phyloP scores from a whole-genome alignment of 805 yeast species.

The Teunomyces tritomae region DNA sequence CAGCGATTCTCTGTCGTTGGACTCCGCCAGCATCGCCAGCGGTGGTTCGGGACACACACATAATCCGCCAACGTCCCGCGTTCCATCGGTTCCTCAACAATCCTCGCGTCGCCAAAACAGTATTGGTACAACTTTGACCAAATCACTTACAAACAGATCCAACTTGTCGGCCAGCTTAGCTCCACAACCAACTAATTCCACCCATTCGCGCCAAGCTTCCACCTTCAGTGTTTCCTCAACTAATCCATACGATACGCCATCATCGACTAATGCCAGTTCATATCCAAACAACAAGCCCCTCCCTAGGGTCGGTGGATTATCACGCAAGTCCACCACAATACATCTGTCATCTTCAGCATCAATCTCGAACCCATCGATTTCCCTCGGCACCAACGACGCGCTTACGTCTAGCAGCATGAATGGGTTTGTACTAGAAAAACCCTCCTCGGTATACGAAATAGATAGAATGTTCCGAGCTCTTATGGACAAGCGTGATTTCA shows the following conservation, averaged over 20 bases:
- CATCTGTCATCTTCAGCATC: background rate
- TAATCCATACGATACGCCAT: constrained; percentile 30
- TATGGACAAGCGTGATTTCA: constrained; percentile 81
- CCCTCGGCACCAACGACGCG: constrained; percentile 16
- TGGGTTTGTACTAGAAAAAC: constrained; percentile 56
- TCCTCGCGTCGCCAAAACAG: constrained; percentile 11
- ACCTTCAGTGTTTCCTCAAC: constrained; percentile 33
- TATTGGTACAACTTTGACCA: constrained; percentile 12
- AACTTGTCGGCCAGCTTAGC: constrained; percentile 13
- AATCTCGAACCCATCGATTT: constrained; percentile 26
- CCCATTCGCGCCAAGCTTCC: constrained; percentile 40
- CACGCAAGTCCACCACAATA: constrained; percentile 13
- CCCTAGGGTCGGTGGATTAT: constrained; percentile 8
- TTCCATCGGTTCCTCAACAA: constrained; percentile 3
- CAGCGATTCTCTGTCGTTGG: constrained; percentile 32
- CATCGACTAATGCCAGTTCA: constrained; percentile 7
- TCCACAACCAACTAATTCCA: constrained; percentile 28
- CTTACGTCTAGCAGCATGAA: constrained; percentile 12
- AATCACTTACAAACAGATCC: constrained; percentile 14
- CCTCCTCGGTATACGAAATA: constrained; percentile 61
- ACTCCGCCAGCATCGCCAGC: constrained; percentile 29
- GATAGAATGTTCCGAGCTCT: constrained; percentile 74
- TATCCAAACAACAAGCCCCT: constrained; percentile 15
- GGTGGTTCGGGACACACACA: constrained; percentile 14
- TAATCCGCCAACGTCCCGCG: constrained; percentile 1